These are phyloP conservation scores for Hibiscus tridactylites DNA, from an alignment of 345 rosid species.

Conservation along the genomic window DNA sequence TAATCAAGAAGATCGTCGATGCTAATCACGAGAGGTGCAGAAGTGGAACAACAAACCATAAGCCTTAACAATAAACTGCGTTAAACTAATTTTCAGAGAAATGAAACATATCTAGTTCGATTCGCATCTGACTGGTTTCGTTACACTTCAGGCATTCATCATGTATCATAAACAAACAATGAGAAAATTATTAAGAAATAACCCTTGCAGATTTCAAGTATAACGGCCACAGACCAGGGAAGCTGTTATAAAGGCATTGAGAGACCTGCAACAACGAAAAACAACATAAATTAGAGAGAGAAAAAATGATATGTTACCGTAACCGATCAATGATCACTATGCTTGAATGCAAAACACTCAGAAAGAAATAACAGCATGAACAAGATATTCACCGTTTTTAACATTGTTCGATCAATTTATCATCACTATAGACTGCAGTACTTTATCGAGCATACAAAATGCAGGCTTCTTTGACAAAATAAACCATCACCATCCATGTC, in stretches of 20 bases:
- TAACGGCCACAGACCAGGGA: background rate
- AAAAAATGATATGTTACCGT: background rate
- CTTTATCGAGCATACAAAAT: background rate
- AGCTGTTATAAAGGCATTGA: constrained; percentile 7
- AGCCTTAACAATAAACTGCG: background rate
- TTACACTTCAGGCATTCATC: background rate
- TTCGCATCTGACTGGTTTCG: constrained; percentile 1
- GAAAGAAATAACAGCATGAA: background rate
- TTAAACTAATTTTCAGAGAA: background rate
- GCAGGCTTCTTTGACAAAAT: background rate
- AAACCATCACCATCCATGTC: background rate
- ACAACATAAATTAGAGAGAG: background rate
- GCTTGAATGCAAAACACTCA: background rate
- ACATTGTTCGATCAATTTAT: background rate
- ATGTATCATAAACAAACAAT: background rate
- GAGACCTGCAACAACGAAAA: background rate
- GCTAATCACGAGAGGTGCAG: background rate
- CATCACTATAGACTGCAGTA: background rate
- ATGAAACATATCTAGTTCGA: background rate
- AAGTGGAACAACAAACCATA: background rate
- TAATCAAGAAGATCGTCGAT: background rate
- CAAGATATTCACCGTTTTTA: background rate
- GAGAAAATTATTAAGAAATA: background rate
- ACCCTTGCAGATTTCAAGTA: constrained; percentile 3
- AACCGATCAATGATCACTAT: background rate